These are phyloP conservation scores for Paramecium tetraurelia DNA, from an alignment of 73 alveolate genomes.

Conservation along the genomic window DNA sequence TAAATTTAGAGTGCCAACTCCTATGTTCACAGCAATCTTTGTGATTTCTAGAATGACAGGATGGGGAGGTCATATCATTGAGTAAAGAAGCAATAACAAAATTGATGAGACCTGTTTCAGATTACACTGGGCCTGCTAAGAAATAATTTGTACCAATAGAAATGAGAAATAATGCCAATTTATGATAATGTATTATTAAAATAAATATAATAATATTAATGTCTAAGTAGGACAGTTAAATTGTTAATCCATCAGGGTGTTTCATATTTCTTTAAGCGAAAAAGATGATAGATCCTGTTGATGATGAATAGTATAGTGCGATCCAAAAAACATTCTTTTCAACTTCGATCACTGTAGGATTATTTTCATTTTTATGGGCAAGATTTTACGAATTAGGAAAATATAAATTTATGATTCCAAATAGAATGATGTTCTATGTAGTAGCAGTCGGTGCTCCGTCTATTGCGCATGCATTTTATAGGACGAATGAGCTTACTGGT, in stretches of 20 bases:
- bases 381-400: conserved; percentile 49
- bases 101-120: conserved; percentile 66
- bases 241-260: conserved; percentile 32
- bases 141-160: conserved; percentile 43
- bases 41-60: conserved; percentile 62
- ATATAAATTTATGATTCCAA: conserved; percentile 45
- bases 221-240: not conserved
- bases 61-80: conserved; percentile 78
- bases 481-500: not conserved
- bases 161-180: conserved; percentile 17
- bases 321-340: not conserved
- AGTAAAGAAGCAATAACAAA: conserved; percentile 72
- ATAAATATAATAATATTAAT: not conserved
- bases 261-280: not conserved
- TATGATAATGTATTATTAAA: not conserved
- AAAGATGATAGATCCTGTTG: not conserved
- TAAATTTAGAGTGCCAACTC: not conserved
- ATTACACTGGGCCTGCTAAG: conserved; percentile 67
- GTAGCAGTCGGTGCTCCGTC: conserved; percentile 12
- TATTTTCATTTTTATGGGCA: conserved; percentile 36
- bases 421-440: conserved; percentile 17
- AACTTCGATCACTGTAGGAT: not conserved
- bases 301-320: not conserved
- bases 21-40: conserved; percentile 35
- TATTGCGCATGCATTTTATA: conserved; percentile 23